Evolutionary conservation across 179 eudicot species (phyloP), one percentile per base, ranked within the genome.

Genomic region (Silene noctiflora): DNA sequence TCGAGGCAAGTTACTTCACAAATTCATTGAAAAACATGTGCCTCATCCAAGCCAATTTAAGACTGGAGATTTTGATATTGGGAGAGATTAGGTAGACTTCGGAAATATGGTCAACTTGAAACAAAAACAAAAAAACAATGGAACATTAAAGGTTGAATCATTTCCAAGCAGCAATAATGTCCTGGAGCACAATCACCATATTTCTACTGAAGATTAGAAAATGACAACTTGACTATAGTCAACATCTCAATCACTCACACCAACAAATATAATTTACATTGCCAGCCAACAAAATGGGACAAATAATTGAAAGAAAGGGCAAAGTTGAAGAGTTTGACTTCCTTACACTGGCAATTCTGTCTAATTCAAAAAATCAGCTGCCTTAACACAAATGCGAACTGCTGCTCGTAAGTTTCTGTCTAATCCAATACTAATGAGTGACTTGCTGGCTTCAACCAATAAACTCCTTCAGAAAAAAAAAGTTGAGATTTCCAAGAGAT

Each of bases 271-370:
- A 19, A 55, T 55, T 19, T 8, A 7, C 58, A 55, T 16, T 1
- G 44, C 66, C n/a, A 35, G 24, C 39, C 74, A 3, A 46, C 31
- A 13, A 24, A 71, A 27, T 21, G 8, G 16, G 22, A 56, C 1
- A 31, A 31, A 1, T 31, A 31, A 31, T 31, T 31, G 35, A 31
- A 31, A 31, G 35, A 31, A 31, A 31, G 35, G 4, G 35, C 35
- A 31, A 4, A 31, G 35, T 31, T 31, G 35, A 31, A 31, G 35
- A 31, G 4, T 31, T 31, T 31, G 35, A 31, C 35, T 31, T 59
- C 67, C 77, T 68, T 62, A 73, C 75, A 73, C 75, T 67, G 29
- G 68, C 51, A 60, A 64, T 48, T 59, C 51, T 71, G 73, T 29
- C 77, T 56, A 61, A 53, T 44, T 67, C 72, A 61, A 24, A 42